Base-by-base conservation (phyloP, 192 early-diverging fungal genomes). In the Coemansia sp. region DNA sequence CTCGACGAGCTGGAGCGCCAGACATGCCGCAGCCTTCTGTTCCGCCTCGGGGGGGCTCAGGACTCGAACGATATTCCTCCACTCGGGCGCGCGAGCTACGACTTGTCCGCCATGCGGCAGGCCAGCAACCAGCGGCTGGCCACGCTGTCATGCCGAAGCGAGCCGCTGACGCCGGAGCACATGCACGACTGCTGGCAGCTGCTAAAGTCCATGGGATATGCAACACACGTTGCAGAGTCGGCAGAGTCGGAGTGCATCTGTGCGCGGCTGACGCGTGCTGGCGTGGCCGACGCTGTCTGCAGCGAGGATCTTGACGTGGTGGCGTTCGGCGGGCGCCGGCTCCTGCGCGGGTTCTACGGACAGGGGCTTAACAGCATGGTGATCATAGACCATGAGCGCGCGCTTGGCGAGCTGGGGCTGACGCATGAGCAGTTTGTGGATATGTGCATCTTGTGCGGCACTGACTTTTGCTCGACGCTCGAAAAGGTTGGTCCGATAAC, bases 371-470 rank as follows among this genome's bases (percentile, higher is more conserved):
- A 39, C 20, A 33, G 63, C 41, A 72, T 83, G 71, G 34, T 88
- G 23, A 68, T 80, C 8, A 84, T 91, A 34, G 84, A 90, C 67
- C 79, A 85, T 3, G 38, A 73, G 20, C 48, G 66, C 33, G 88
- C 85, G 10, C 68, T 72, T 34, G 44, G 55, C 18, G 77, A 70
- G 23, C 75, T 93, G 15, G 79, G 81, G 5, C 64, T 93, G 18
- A 85, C 72, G 7, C 71, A 76, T 36, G 67, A 69, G 30, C 71
- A 81, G 7, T 93, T 91, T 67, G 60, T 88, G 7, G 90, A 93
- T 66, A 26, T 93, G 57, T 91, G 92, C 64, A 91, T 93, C 48
- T 69, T 93, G 21, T 92, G 90, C 62, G 92, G 90, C 30, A 93
- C 90, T 0, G 92, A 93, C 60, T 93, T 91, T 75, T 83, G 85